Percentiles rank a stretch among this genome's conserved stretches.
Evolutionary conservation across 176 grass and related monocot genomes (phyloP).

Genomic region (Pontederia crassipes): DNA sequence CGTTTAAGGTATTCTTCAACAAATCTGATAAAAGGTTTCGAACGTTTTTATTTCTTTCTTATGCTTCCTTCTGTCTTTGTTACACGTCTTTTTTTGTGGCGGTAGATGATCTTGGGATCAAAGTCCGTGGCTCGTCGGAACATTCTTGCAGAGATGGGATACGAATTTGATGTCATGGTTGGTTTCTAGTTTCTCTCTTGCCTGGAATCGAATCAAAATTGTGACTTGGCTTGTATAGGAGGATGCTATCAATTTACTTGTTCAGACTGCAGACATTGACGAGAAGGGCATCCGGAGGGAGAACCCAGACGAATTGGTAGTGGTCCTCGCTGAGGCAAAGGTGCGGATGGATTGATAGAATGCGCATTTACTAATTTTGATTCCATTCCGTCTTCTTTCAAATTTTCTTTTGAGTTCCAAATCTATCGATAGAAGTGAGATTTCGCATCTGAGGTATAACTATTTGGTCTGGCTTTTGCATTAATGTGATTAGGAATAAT

Average conservation of each 20-base stretch:
- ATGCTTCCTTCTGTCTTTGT: background rate
- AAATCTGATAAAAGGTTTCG: too few relatives aligned
- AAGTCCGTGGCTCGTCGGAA: conserved; percentile 67
- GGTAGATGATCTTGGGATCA: conserved; percentile 74
- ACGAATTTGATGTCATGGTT: conserved; percentile 80
- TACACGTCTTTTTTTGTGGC: background rate
- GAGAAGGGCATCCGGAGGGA: conserved; percentile 86
- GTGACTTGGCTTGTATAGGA: background rate
- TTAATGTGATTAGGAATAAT: too few relatives aligned
- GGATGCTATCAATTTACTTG: background rate
- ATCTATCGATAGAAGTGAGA: background rate
- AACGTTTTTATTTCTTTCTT: too few relatives aligned
- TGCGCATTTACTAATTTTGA: background rate
- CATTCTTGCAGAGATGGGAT: conserved; percentile 71
- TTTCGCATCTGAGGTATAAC: too few relatives aligned
- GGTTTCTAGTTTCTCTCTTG: background rate
- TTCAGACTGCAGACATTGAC: conserved; percentile 86
- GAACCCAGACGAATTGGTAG: conserved; percentile 70
- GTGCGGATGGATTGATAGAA: conserved; percentile 1
- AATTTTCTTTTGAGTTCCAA: background rate
- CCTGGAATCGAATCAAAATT: background rate
- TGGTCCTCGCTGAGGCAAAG: conserved; percentile 91
- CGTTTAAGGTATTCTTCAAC: too few relatives aligned
- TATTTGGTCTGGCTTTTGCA: too few relatives aligned
- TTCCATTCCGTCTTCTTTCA: conserved; percentile 5